phyloP scores from a whole-genome alignment of 1,284 basidiomycete genomes.

The Ustilago nuda region DNA sequence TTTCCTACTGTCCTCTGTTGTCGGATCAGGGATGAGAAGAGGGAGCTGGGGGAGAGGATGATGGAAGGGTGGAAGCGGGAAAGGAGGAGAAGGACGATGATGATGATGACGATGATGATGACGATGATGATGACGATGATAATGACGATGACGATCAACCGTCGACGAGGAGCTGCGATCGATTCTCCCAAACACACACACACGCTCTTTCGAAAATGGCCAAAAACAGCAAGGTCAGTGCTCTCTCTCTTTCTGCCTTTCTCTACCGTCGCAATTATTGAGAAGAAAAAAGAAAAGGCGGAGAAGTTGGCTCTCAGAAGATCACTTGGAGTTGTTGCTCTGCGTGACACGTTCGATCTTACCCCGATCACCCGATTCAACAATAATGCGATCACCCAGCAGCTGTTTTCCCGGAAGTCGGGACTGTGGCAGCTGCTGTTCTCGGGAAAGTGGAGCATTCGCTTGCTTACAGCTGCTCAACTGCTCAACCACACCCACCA shows the following conservation, averaged over 20 bases:
- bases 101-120: constrained; percentile 5
- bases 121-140: constrained; percentile 4
- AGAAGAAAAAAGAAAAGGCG: constrained; percentile 4
- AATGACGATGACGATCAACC: neutral
- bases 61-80: neutral
- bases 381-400: constrained; percentile 14
- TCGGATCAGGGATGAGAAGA: neutral
- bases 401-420: neutral
- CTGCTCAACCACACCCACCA: neutral
- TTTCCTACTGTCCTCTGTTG: neutral
- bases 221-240: constrained; percentile 12
- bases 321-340: constrained; percentile 13
- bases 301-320: neutral
- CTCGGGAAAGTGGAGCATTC: constrained; percentile 11
- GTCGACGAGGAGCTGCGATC: neutral
- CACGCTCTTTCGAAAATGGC: neutral
- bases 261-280: constrained; percentile 4
- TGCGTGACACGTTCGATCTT: constrained; percentile 17
- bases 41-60: neutral
- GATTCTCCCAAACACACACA: constrained; percentile 7
- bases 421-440: neutral
- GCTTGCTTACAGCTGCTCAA: neutral
- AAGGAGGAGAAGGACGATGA: neutral
- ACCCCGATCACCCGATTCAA: constrained; percentile 13
- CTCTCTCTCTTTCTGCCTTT: neutral